Conservation (phyloP, 2,329 filamentous ascomycete species). For the Xylariaceae sp. region DNA sequence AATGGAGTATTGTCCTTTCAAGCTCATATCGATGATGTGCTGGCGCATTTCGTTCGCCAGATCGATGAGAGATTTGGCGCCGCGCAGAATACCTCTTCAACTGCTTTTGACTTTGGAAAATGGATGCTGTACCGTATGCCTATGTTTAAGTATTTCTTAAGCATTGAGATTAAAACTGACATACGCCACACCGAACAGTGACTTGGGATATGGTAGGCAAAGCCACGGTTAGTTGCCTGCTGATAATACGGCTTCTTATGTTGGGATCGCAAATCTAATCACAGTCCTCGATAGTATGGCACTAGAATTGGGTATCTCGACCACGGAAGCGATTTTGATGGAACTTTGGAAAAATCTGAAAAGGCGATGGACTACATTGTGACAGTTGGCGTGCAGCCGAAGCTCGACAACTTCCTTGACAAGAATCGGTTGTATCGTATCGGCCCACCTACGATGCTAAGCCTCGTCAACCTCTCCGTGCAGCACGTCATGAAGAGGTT, state of each 20-base stretch:
- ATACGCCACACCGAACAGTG: conserved; percentile 8
- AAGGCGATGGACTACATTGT: conserved; percentile 30
- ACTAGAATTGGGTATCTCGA: conserved; percentile 38
- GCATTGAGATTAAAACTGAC: not conserved
- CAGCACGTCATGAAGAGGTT: conserved; percentile 16
- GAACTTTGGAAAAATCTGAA: conserved; percentile 27
- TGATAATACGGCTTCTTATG: too few species aligned
- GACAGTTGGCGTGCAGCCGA: conserved; percentile 1
- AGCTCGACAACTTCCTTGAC: conserved; percentile 5
- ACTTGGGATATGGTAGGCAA: conserved; percentile 41
- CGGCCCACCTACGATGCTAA: conserved; percentile 2
- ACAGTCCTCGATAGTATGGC: too few species aligned
- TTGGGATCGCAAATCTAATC: too few species aligned
- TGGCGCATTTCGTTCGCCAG: conserved; percentile 23
- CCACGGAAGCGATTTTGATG: conserved; percentile 34
- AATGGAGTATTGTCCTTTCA: conserved; percentile 23
- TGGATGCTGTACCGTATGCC: conserved; percentile 28
- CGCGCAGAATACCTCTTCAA: conserved; percentile 13
- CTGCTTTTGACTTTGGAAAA: conserved; percentile 23
- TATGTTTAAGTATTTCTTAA: not conserved
- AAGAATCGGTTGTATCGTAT: conserved; percentile 5
- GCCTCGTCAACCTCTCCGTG: conserved; percentile 4
- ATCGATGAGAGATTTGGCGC: conserved; percentile 25
- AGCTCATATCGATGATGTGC: conserved; percentile 25
- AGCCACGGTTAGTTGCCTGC: conserved; percentile 34